phyloP scores from a whole-genome alignment of 345 rosid species.

The Murraya koenigii region DNA sequence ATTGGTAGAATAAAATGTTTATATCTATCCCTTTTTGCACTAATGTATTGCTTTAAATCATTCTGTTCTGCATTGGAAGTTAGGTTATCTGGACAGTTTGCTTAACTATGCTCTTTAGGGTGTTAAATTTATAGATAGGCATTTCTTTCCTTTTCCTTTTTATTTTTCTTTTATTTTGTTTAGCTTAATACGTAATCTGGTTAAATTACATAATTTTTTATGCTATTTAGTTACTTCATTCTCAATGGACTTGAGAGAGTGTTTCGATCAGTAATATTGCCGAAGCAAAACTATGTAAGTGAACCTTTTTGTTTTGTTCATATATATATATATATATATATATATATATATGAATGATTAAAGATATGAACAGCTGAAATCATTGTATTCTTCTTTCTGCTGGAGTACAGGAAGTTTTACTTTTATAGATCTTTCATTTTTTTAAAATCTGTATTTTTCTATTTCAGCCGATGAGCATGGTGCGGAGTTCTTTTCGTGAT shows the following conservation, averaged over 20 bases:
- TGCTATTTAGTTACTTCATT: constrained; percentile 64
- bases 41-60: constrained; percentile 7
- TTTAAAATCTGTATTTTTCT: constrained; percentile 28
- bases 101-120: not conserved
- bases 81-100: not conserved
- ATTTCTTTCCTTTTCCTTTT: not conserved
- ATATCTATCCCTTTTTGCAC: not conserved
- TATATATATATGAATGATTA: too few species aligned
- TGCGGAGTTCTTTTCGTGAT: constrained; percentile 77
- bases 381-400: not conserved
- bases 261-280: constrained; percentile 76
- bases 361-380: not conserved
- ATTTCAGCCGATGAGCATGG: constrained; percentile 85
- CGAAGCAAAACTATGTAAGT: constrained; percentile 92
- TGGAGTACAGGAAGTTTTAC: constrained; percentile 1
- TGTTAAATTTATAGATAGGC: constrained; percentile 3
- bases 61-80: constrained; percentile 1
- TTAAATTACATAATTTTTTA: constrained; percentile 11
- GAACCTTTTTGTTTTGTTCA: not conserved
- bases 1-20: not conserved
- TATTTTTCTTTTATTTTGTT: not conserved
- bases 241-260: constrained; percentile 96
- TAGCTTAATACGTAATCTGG: not conserved
- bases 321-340: not conserved
- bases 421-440: constrained; percentile 17